Percentiles rank a stretch among this genome's conserved stretches.
Conservation (phyloP, 2,329 filamentous ascomycete species). For the Pyrenochaeta sp. region DNA sequence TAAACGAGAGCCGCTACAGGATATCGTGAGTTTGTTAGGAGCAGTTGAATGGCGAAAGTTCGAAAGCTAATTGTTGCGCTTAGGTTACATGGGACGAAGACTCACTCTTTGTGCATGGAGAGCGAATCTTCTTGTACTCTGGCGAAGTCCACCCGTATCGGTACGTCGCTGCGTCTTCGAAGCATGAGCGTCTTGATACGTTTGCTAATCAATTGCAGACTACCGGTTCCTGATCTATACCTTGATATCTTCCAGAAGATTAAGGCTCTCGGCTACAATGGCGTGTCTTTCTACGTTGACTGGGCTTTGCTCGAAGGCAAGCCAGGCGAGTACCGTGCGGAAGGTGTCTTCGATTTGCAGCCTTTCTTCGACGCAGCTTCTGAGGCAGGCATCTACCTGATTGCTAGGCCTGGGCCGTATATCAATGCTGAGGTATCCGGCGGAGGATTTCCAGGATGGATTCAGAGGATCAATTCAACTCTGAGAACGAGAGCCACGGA, state of each 20-base stretch:
- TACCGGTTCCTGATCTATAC: constrained; percentile 70
- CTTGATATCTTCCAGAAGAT: constrained; percentile 84
- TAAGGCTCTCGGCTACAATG: constrained; percentile 80
- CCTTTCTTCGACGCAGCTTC: constrained; percentile 80
- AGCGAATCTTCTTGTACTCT: constrained; percentile 75
- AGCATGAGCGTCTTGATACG: neutral
- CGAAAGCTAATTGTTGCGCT: neutral
- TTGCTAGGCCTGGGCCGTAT: constrained; percentile 75
- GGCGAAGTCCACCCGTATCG: constrained; percentile 77
- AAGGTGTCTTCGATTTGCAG: constrained; percentile 76
- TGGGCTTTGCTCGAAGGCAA: constrained; percentile 82
- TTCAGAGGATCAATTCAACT: constrained; percentile 71
- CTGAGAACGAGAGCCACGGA: constrained; percentile 69
- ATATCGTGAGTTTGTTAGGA: constrained; percentile 57
- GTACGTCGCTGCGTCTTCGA: constrained; percentile 37
- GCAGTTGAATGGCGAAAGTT: neutral
- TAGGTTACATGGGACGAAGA: constrained; percentile 75
- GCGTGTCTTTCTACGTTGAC: constrained; percentile 79
- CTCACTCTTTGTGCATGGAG: constrained; percentile 73
- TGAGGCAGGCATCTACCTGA: constrained; percentile 77
- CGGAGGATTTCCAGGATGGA: constrained; percentile 83
- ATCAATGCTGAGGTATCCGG: constrained; percentile 81
- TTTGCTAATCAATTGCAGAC: constrained; percentile 44
- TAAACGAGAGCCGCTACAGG: constrained; percentile 62
- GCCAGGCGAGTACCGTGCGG: constrained; percentile 71